phyloP scores from a whole-genome alignment of 1,284 basidiomycete species.

The Pterulicium gracile region DNA sequence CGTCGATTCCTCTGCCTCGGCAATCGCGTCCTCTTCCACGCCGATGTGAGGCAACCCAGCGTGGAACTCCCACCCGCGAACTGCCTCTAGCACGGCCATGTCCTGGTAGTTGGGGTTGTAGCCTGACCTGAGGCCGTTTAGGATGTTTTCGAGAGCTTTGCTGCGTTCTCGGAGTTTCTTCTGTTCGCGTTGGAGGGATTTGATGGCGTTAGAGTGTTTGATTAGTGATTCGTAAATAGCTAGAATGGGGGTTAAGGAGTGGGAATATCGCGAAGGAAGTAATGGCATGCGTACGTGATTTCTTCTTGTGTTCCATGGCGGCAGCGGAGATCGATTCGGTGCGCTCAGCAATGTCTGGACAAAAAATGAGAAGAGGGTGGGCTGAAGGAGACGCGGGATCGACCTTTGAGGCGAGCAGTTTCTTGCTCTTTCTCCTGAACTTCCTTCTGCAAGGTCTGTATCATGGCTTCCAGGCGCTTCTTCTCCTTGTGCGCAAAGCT shows the following conservation, averaged over 20 bases:
- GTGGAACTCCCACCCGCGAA: conserved; percentile 87
- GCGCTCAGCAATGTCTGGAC: conserved; percentile 54
- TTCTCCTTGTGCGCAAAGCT: conserved; percentile 81
- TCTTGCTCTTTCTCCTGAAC: conserved; percentile 60
- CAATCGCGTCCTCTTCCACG: conserved; percentile 29
- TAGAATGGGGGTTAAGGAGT: too few species aligned
- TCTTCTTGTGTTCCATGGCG: conserved; percentile 71
- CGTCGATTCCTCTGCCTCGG: conserved; percentile 8
- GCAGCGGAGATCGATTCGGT: conserved; percentile 66
- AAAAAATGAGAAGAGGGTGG: conserved; percentile 6
- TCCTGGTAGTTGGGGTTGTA: conserved; percentile 99
- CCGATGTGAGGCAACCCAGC: conserved; percentile 63
- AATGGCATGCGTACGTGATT: conserved; percentile 56
- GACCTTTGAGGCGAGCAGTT: conserved; percentile 56
- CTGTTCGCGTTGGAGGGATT: conserved; percentile 65
- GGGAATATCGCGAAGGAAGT: conserved; percentile 15
- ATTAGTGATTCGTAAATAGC: conserved; percentile 75
- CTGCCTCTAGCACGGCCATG: conserved; percentile 96
- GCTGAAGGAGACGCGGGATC: conserved; percentile 1
- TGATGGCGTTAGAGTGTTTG: conserved; percentile 66
- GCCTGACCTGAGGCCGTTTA: conserved; percentile 69
- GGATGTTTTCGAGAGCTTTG: conserved; percentile 72
- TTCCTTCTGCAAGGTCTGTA: conserved; percentile 42
- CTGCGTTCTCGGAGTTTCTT: conserved; percentile 67
- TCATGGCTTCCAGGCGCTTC: conserved; percentile 59